phyloP scores from a whole-genome alignment of 2,329 filamentous ascomycete species.

The Colletotrichum destructivum region DNA sequence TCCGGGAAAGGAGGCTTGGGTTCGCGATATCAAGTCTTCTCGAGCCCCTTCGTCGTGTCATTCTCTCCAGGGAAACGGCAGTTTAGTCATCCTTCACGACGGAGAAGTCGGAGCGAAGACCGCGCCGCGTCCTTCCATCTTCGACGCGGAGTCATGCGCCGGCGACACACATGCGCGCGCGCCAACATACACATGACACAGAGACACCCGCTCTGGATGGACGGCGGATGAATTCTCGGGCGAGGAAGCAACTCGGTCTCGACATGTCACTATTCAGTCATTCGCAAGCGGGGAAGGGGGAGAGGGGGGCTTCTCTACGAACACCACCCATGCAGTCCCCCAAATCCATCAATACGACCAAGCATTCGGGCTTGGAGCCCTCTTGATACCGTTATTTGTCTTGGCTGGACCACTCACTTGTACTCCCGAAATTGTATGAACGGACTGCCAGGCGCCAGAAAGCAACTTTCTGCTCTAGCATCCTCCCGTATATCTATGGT shows the following conservation, averaged over 20 bases:
- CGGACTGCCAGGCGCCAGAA: background rate
- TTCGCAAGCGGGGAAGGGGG: background rate
- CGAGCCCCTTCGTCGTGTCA: background rate
- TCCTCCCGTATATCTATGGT: background rate
- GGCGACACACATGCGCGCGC: background rate
- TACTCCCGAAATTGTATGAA: background rate
- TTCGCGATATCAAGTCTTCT: background rate
- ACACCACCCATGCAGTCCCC: conserved; percentile 2
- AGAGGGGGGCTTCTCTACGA: background rate
- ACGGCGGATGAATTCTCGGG: background rate
- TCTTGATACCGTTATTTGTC: background rate
- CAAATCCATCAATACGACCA: background rate
- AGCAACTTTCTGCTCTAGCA: background rate
- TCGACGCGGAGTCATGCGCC: background rate
- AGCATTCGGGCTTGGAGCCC: background rate
- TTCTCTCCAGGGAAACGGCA: background rate
- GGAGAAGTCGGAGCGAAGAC: background rate
- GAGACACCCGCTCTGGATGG: background rate
- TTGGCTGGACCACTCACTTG: conserved; percentile 28
- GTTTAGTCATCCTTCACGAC: background rate
- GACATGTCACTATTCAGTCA: background rate
- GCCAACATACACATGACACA: background rate
- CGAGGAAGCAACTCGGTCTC: background rate
- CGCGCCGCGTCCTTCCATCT: background rate
- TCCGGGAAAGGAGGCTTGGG: background rate